Conservation (phyloP, 805 yeast species). For the Schwanniomyces pseudopolymorphus region DNA sequence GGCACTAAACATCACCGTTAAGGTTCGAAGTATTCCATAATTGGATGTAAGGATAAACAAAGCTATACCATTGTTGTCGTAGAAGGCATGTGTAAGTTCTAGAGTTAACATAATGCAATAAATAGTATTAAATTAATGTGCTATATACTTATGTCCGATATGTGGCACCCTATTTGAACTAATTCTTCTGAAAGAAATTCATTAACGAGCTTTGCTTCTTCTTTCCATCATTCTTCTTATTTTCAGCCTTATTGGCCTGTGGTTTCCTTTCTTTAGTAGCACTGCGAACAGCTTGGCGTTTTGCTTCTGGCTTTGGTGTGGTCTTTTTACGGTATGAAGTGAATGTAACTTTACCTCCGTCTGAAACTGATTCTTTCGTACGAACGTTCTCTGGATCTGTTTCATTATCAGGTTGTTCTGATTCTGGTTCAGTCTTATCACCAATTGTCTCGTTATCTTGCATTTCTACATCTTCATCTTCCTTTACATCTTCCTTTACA, state of each 20-base stretch:
- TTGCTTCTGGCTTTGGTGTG: slow-evolving; percentile 12
- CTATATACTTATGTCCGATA: not conserved
- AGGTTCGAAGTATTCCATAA: not conserved
- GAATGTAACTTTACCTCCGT: slow-evolving; percentile 54
- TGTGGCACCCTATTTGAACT: not conserved
- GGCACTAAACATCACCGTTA: not conserved
- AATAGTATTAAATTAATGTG: not conserved
- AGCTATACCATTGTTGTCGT: not conserved
- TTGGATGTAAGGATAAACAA: not conserved
- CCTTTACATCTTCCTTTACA: not conserved
- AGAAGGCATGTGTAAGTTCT: not conserved
- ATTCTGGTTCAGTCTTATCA: slow-evolving; percentile 6
- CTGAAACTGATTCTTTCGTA: slow-evolving; percentile 10
- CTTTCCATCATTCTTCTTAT: slow-evolving; percentile 22
- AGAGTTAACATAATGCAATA: not conserved
- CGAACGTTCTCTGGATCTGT: slow-evolving; percentile 7
- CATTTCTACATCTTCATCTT: slow-evolving; percentile 3
- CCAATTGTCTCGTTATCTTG: slow-evolving; percentile 6
- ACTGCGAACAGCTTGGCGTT: slow-evolving; percentile 9
- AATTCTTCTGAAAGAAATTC: slow-evolving; percentile 46
- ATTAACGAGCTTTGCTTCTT: slow-evolving; percentile 45
- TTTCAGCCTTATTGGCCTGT: slow-evolving; percentile 6
- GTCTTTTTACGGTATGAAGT: slow-evolving; percentile 35
- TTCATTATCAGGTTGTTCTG: slow-evolving; percentile 4
- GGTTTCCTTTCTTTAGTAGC: slow-evolving; percentile 7